Base-by-base conservation (phyloP, 2,329 filamentous ascomycete genomes). In the Calonectria montana region DNA sequence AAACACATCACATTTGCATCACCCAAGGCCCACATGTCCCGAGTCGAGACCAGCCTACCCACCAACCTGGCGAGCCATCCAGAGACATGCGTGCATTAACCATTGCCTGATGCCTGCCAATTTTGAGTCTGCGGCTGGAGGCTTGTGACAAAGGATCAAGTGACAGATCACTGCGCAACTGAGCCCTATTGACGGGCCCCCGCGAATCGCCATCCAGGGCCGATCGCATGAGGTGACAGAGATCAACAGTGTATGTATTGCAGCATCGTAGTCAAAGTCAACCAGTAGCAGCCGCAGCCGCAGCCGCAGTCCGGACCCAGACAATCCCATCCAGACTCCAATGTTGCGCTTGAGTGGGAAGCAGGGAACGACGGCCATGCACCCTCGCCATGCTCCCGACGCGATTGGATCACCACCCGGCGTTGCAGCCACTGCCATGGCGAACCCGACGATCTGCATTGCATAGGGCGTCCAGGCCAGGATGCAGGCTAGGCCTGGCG, bases 1-100 rank as follows among this genome's bases (percentile, higher is more conserved):
- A 61, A 29, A 27, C 21, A 13, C 37, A 41, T 62, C 57, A 21
- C 16, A 62, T 62, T 21, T 41, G 21, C 37, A 41, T 41, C 53
- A 67, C 53, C 62, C 65, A 25, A 12, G 43, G 43, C 55, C 65
- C 55, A 62, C 65, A 43, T 62, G 9, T 59, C 16, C 18, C 21
- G 45, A 68, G 65, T 63, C 65, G 45, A 50, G 57, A 53, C 45
- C 65, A 7, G 31, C 29, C 29, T 12, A 10, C 29, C 21, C 63
- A 45, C 57, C 57, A 62, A 45, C 39, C 39, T 45, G 16, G 6
- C 10, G 39, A 45, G 53, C 31, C 18, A 53, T 62, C 8, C 31
- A 63, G 55, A 63, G 65, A 43, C 45, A 68, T 68, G 35, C 21
- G 18, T 15, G 18, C 12, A 39, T 39, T 29, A 23, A 23, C 9